Evolutionary conservation across 2,329 filamentous ascomycete genomes (phyloP), one percentile per base, ranked within the genome.

Genomic region (Fusarium vanettenii): DNA sequence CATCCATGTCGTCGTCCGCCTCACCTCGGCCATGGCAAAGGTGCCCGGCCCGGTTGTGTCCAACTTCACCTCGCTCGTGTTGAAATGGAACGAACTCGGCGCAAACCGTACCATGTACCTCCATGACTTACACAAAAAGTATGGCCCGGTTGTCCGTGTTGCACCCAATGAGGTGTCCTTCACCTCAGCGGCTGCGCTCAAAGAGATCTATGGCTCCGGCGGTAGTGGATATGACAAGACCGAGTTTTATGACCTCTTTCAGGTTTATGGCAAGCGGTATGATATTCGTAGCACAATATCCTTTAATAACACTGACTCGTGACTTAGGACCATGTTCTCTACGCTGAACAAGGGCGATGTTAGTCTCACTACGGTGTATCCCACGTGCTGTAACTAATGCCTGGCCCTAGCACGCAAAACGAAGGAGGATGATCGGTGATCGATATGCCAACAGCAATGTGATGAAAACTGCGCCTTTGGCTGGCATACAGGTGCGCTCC

Each of bases 381-480:
- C 7, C 33, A 18, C 13, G 18, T 56, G 29, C n/a, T 10, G 37
- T 29, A 25, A 16, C 61, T 71, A 55, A 72, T 29, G 2, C 41
- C 43, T 27, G 59, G 31, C 43, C 41, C 16, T 60, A 92, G 89
- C 92, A 94, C 78, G 89, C 89, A 33, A 89, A 87, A 72, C 87
- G 90, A 69, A 92, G 91, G 78, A 86, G 91, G 31, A 84, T 92
- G 57, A 85, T 93, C 52, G 91, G 91, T 1, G 90, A 93, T 77
- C 86, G 91, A 33, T 94, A 94, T 79, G 89, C 92, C 33, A 93
- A 93, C 81, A 90, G 88, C 64, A 93, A 92, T 77, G 84, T 93
- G 60, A 87, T 92, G 82, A 88, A 87, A 33, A 80, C 86, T 6
- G 83, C 84, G 3, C 87, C 90, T 3, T 80, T 93, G 31, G 80